Evolutionary conservation across 805 yeast species (phyloP).

Genomic region (Wickerhamomyces sydowiorum): DNA sequence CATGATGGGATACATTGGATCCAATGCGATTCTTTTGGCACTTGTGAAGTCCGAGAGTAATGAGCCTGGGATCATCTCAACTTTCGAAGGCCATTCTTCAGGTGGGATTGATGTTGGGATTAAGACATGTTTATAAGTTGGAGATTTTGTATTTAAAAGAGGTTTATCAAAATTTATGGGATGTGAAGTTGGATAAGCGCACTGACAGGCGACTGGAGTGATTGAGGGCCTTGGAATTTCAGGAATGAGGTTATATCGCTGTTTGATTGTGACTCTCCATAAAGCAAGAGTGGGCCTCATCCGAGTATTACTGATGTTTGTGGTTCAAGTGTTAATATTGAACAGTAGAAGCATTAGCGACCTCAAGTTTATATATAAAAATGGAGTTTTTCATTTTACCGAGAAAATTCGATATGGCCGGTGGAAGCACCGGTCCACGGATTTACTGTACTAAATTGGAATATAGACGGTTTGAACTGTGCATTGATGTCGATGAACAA

Average conservation of each 20-base stretch:
- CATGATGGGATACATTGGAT: constrained; percentile 44
- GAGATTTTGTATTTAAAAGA: constrained; percentile 42
- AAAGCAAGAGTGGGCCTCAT: constrained; percentile 10
- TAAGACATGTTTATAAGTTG: constrained; percentile 51
- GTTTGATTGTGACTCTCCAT: background rate
- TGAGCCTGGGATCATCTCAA: constrained; percentile 42
- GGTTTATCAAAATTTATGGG: constrained; percentile 35
- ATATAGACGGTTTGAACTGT: no score
- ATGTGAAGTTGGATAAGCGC: constrained; percentile 36
- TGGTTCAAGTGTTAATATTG: no score
- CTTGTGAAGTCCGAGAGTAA: constrained; percentile 35
- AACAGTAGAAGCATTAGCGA: background rate
- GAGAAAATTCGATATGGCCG: no score
- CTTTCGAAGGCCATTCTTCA: constrained; percentile 32
- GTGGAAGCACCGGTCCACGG: no score
- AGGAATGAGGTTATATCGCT: background rate
- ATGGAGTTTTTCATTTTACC: background rate
- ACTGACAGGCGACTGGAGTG: constrained; percentile 40
- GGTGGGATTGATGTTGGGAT: constrained; percentile 40
- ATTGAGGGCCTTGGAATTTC: constrained; percentile 10
- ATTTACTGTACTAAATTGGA: background rate
- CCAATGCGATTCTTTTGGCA: constrained; percentile 27
- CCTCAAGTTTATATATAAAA: no score
- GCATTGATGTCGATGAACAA: no score
- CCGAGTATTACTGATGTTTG: background rate